Base-by-base conservation (phyloP, 805 yeast genomes). In the Metschnikowia continentalis region DNA sequence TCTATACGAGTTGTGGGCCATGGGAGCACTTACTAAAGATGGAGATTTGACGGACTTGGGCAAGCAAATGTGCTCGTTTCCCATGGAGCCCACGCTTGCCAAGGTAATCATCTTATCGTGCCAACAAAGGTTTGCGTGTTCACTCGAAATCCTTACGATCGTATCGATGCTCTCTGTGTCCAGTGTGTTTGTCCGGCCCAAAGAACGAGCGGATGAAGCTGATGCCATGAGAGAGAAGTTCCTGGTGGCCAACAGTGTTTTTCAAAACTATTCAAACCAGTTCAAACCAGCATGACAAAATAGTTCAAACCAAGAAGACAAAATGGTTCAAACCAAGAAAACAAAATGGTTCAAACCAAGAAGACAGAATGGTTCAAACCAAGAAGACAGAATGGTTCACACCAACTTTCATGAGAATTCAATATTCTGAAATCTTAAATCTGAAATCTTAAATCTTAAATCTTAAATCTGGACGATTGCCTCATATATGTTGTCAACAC, bases 161-260 rank as follows among this genome's bases (percentile, higher is more conserved):
- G 96, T 90, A 23, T 78, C 96, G 1, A 88, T 90, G 96, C 73
- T 91, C 13, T 88, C 96, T 0, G 92, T 90, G 3, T 96, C 96
- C 0, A 79, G 78, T 14, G 83, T 90, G 3, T 91, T 84, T 59
- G 71, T 79, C 54, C 74, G 96, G 26, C 95, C 97, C 0, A 84
- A 78, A 51, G 94, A 90, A 58, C 69, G 92, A 33, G 86, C 85
- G 46, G 79, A 77, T 23, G 92, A 87, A 58, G 84, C 96, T 1
- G 97, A 91, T 61, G 68, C 79, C 14, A 83, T 85, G 1, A 70
- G 96, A 45, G 87, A 85, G 50, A 80, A 83, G 66, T 91, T 90
- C 62, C 76, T 82, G 44, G 83, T 90, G 10, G 79, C 88, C 0
- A 91, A 87, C 52, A n/a, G n/a, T n/a, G n/a, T n/a, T n/a, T n/a